Evolutionary conservation across 108 stramenopile species (phyloP), one percentile per base, ranked within the genome.

Genomic region (Aurantiochytrium sp.): DNA sequence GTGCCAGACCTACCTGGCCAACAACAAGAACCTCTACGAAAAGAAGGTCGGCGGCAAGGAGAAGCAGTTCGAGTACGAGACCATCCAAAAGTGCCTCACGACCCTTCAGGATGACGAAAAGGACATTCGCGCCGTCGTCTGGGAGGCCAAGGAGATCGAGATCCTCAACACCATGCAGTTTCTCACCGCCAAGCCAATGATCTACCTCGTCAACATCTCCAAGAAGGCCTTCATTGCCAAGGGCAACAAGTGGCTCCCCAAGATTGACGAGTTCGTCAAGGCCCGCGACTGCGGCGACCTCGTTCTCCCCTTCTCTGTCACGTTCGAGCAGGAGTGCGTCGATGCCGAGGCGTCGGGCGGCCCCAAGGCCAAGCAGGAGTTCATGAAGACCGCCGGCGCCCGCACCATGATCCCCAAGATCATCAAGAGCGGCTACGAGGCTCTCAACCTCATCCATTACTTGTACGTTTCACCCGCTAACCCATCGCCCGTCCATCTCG

Each of bases 121-220:
- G 32, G 97, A 97, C 55, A 32, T 92, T 68, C 96, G 96, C 88
- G 86, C 88, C 89, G 92, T 89, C n/a, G 53, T 36, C 19, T 92
- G 92, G 92, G 90, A 87, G 41, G 73, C 91, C 54, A 36, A 54
- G 31, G 91, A 92, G 24, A 87, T 92, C 1, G 92, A 92, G 52
- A 85, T 81, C 6, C 55, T 92, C 24, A 92, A 92, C 87, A 55
- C 89, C 21, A 42, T 55, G 30, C 91, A 92, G 90, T 91, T 98
- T 59, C 97, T 99, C 88, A 98, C 99, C 31, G 97, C 98, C 89
- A 99, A 99, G 91, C 98, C 98, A 37, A 95, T 98, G 89, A 96
- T 99, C 73, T 99, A 98, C 92, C 93, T 98, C 45, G 94, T 98
- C 89, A 99, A 99, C 93, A 87, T 98, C 22, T 94, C 93, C 19